Conservation (phyloP, 2,329 filamentous ascomycete species). For the Pestalotiopsis sp. region DNA sequence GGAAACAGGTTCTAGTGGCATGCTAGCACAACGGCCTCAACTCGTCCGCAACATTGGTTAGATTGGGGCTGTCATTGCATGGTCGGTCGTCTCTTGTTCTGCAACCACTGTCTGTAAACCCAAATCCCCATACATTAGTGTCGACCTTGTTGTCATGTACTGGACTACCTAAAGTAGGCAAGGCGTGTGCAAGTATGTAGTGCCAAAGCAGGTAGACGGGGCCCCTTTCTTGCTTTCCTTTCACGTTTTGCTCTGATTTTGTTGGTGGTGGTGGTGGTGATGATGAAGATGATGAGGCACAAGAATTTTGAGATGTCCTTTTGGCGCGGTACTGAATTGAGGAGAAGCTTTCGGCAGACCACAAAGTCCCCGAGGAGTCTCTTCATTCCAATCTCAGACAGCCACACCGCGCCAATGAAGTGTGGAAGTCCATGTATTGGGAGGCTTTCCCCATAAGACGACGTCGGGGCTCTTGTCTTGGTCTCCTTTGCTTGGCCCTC, state of each 20-base stretch:
- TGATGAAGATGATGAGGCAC: not conserved
- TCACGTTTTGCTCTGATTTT: not conserved
- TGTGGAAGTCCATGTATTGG: conserved; percentile 9
- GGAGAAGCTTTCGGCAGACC: not conserved
- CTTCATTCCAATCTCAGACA: conserved; percentile 4
- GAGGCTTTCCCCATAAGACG: conserved; percentile 9
- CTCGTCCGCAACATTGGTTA: not conserved
- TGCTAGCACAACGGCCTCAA: conserved; percentile 12
- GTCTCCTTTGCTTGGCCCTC: not conserved
- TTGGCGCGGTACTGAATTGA: not conserved
- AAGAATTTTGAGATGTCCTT: not conserved
- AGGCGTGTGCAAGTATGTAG: not conserved
- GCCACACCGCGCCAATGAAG: not conserved
- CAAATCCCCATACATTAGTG: conserved; percentile 4
- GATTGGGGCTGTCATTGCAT: conserved; percentile 11
- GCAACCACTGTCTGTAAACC: not conserved
- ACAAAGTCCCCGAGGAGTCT: not conserved
- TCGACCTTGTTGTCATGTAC: not conserved
- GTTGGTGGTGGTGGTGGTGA: not conserved
- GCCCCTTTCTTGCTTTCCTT: not conserved
- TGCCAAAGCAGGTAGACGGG: not conserved
- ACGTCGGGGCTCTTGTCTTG: not conserved
- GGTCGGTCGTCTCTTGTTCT: too few species aligned
- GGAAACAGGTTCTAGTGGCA: conserved; percentile 11
- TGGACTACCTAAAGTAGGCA: not conserved